Evolutionary conservation across 2,329 filamentous ascomycete genomes (phyloP).

Genomic region (Penicillium frequentans): DNA sequence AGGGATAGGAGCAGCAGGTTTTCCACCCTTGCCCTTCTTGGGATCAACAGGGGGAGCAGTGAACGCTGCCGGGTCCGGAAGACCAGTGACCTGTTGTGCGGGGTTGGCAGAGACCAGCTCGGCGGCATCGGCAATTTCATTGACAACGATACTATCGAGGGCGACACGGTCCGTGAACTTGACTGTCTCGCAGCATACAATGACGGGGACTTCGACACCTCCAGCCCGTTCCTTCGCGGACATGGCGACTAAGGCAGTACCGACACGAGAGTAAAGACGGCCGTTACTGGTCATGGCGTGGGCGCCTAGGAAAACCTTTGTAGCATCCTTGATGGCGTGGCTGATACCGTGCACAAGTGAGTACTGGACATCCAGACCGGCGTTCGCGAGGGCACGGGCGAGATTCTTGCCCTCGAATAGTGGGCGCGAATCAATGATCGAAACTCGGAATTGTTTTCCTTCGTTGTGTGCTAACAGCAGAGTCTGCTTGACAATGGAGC

Average conservation of each 20-base stretch:
- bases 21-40: slow-evolving; percentile 31
- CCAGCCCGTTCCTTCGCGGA: slow-evolving; percentile 64
- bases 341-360: slow-evolving; percentile 75
- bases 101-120: slow-evolving; percentile 51
- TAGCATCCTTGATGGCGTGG: slow-evolving; percentile 69
- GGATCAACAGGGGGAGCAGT: slow-evolving; percentile 21
- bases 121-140: slow-evolving; percentile 81
- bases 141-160: slow-evolving; percentile 88
- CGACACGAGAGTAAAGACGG: slow-evolving; percentile 80
- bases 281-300: slow-evolving; percentile 97
- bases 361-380: slow-evolving; percentile 77
- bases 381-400: slow-evolving; percentile 67
- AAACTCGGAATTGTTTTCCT: slow-evolving; percentile 77
- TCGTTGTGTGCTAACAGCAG: slow-evolving; percentile 69
- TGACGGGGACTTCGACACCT: slow-evolving; percentile 70
- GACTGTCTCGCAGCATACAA: slow-evolving; percentile 89
- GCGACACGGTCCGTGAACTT: slow-evolving; percentile 92
- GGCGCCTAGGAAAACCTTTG: slow-evolving; percentile 78
- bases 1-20: slow-evolving; percentile 23
- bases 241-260: slow-evolving; percentile 84
- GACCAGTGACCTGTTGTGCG: slow-evolving; percentile 33
- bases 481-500: slow-evolving; percentile 80
- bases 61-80: slow-evolving; percentile 27
- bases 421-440: slow-evolving; percentile 76
- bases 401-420: slow-evolving; percentile 70